A percentile compares a stretch with the other conserved stretches of the same genome.
Conservation (phyloP, 2,329 filamentous ascomycete genomes). For the Verticillium isaacii region DNA sequence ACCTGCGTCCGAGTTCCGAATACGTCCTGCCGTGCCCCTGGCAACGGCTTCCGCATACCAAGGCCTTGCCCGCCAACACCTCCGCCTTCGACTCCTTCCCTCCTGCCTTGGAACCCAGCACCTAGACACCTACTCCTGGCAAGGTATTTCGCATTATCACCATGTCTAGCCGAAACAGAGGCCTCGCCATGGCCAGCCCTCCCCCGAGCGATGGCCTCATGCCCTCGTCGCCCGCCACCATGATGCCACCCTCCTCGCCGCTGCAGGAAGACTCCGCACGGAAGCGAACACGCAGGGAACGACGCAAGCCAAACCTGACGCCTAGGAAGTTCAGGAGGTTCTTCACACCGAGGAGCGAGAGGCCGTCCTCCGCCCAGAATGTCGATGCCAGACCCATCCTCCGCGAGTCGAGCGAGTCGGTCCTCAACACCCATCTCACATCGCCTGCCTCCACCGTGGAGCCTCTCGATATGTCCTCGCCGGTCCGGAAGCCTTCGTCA, state of each 20-base stretch:
- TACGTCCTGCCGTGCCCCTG: not conserved
- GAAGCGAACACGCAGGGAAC: constrained; percentile 32
- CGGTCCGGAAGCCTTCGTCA: not conserved
- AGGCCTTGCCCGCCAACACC: not conserved
- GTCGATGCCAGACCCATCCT: constrained; percentile 29
- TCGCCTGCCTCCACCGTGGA: constrained; percentile 5
- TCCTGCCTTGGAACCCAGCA: not conserved
- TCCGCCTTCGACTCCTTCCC: not conserved
- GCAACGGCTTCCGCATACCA: not conserved
- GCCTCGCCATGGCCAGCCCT: constrained; percentile 12
- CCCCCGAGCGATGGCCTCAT: constrained; percentile 13
- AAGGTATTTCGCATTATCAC: not conserved
- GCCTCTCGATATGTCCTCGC: constrained; percentile 4
- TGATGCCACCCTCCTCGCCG: constrained; percentile 13
- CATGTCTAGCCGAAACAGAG: constrained; percentile 1
- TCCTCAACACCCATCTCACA: constrained; percentile 24
- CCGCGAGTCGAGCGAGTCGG: constrained; percentile 32
- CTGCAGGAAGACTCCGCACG: constrained; percentile 15
- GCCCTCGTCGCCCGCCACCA: constrained; percentile 9
- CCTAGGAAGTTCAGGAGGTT: constrained; percentile 49
- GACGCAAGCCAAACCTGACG: constrained; percentile 46
- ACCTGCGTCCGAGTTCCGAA: not conserved
- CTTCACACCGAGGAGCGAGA: constrained; percentile 44
- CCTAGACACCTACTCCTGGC: not conserved
- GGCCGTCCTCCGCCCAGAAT: constrained; percentile 19